These are phyloP conservation scores for Aeschynomene evenia DNA, from an alignment of 306 rosid species.

Conservation along the genomic window DNA sequence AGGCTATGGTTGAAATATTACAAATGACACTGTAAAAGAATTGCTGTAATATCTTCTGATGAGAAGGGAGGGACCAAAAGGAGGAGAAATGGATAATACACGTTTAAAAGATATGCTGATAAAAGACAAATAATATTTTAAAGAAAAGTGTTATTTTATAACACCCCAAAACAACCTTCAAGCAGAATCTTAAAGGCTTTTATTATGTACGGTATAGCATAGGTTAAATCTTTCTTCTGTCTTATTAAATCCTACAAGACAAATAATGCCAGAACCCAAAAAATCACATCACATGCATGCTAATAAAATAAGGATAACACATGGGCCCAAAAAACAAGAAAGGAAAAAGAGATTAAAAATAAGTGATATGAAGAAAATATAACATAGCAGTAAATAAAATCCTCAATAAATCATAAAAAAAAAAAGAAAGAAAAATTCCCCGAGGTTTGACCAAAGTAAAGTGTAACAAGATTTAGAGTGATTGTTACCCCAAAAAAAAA, in stretches of 20 bases:
- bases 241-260: conserved; percentile 13
- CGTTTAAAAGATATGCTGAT: background rate
- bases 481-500: background rate
- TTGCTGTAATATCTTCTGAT: background rate
- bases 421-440: background rate
- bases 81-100: background rate
- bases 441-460: background rate
- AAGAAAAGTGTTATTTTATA: background rate
- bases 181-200: conserved; percentile 3
- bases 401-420: background rate
- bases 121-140: conserved; percentile 17
- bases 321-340: background rate
- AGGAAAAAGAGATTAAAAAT: background rate
- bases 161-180: conserved; percentile 22
- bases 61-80: background rate
- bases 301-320: conserved; percentile 7
- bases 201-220: background rate
- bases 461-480: background rate
- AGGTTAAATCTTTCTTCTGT: conserved; percentile 24
- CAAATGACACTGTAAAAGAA: conserved; percentile 19
- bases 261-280: conserved; percentile 11
- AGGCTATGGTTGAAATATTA: background rate
- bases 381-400: background rate
- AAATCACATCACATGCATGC: background rate
- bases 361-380: background rate